Evolutionary conservation across 495 filamentous ascomycete genomes (phyloP).

Genomic region (Penicillium maclennaniae): DNA sequence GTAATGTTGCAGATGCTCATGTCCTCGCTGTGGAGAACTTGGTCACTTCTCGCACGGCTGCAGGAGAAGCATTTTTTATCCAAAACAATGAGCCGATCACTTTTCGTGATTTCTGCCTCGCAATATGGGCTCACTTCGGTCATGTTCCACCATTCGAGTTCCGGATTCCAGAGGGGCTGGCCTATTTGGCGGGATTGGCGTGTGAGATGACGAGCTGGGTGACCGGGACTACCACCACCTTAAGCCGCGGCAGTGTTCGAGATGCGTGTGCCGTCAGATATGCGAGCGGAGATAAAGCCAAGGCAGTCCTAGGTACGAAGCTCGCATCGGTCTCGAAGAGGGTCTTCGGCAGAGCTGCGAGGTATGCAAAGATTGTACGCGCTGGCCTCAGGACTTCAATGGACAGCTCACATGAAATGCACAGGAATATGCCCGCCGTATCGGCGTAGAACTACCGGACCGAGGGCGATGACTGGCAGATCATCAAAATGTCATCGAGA

Average conservation of each 20-base stretch:
- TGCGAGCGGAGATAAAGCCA: constrained; percentile 55
- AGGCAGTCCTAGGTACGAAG: constrained; percentile 52
- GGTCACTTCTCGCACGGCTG: constrained; percentile 49
- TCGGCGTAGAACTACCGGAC: constrained; percentile 26
- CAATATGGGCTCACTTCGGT: constrained; percentile 56
- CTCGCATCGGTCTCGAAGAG: constrained; percentile 53
- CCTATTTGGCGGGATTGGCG: constrained; percentile 44
- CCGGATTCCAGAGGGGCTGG: constrained; percentile 49
- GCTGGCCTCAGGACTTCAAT: background rate
- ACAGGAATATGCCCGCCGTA: constrained; percentile 39
- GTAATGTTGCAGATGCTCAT: constrained; percentile 60
- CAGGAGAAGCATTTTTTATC: constrained; percentile 61
- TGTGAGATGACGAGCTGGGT: constrained; percentile 52
- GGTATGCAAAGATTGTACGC: constrained; percentile 25
- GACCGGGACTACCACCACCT: constrained; percentile 41
- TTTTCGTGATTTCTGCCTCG: constrained; percentile 58
- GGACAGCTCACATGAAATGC: constrained; percentile 1
- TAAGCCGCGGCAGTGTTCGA: constrained; percentile 54
- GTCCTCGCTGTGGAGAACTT: constrained; percentile 59
- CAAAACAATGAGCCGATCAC: constrained; percentile 60
- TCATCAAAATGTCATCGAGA: constrained; percentile 4
- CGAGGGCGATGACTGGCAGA: background rate
- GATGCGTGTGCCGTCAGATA: constrained; percentile 54
- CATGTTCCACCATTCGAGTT: constrained; percentile 51
- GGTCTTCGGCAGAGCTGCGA: constrained; percentile 51